Base-by-base conservation (phyloP, 495 filamentous ascomycete genomes). In the Rusavskia elegans region DNA sequence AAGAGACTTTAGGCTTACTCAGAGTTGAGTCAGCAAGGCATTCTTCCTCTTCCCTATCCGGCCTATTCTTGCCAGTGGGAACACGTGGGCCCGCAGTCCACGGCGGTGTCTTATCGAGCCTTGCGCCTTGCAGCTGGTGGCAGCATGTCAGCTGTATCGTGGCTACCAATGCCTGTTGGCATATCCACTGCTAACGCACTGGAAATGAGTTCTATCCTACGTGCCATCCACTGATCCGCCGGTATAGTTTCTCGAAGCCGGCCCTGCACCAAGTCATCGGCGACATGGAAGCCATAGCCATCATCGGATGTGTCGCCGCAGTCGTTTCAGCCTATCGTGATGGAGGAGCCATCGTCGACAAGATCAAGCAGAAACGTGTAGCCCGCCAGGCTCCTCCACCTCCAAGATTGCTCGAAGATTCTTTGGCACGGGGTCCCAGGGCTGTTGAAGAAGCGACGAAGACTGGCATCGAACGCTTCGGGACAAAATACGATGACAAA, bases 311-410 rank as follows among this genome's bases (percentile, higher is more conserved):
- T 29, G 51, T 59, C 23, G 57, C 57, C 10, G 57, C 57, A 2
- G 57, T 59, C 2, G 49, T 59, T 1, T 57, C 51, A 32, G 57
- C 57, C 23, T 59, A 54, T 30, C 46, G 52, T 8, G 51, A 59
- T 30, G 57, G 54, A 9, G 51, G 45, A 30, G 37, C 27, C 21
- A 51, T 59, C 19, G 55, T 59, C 25, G 36, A 54, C 32, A 44
- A 57, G 57, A 56, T 59, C 51, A 56, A 55, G 27, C 46, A 49
- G n/a, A 59, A 57, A 39, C 54, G 57, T 23, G 38, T 44, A 16
- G 51, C 45, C n/a, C 57, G 53, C 19, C 54, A 55, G 27, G 52
- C 49, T 13, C 46, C 40, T 14, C 35, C 55, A 16, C 57, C 57
- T 13, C 48, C 57, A 0, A 27, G 42, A 45, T 27, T 29, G 11